Evolutionary conservation across 2,329 filamentous ascomycete genomes (phyloP).

Genomic region (Trichophyton rubrum): DNA sequence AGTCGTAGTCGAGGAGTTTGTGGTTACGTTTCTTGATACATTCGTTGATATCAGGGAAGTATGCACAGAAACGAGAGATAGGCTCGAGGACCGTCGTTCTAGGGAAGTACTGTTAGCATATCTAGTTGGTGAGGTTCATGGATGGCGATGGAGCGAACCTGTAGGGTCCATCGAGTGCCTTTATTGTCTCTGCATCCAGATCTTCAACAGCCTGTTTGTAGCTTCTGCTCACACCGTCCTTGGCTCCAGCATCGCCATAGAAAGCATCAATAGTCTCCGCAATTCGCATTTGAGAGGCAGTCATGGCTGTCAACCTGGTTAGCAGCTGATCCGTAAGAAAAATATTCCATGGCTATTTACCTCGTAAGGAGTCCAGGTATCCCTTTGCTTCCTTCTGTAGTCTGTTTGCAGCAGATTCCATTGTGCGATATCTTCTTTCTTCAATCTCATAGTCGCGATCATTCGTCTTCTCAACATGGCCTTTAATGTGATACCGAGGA

Average conservation of each 20-base stretch:
- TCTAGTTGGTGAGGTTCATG: not conserved
- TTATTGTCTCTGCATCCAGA: slow-evolving; percentile 94
- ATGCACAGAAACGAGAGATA: slow-evolving; percentile 90
- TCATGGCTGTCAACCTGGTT: slow-evolving; percentile 59
- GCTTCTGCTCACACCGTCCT: slow-evolving; percentile 86
- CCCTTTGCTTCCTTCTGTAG: slow-evolving; percentile 97
- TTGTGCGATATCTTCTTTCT: slow-evolving; percentile 88
- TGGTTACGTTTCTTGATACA: slow-evolving; percentile 98
- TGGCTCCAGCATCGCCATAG: slow-evolving; percentile 90
- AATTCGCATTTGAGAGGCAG: slow-evolving; percentile 97
- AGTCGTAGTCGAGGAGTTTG: slow-evolving; percentile 97
- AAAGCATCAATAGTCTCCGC: slow-evolving; percentile 99
- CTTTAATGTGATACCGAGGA: slow-evolving; percentile 29
- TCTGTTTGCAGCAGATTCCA: slow-evolving; percentile 85
- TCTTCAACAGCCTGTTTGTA: slow-evolving; percentile 99
- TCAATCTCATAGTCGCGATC: slow-evolving; percentile 98
- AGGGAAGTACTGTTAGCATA: slow-evolving; percentile 6
- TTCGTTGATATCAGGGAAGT: slow-evolving; percentile 98
- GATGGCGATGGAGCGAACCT: slow-evolving; percentile 37
- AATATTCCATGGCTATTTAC: slow-evolving; percentile 34
- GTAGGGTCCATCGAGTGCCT: slow-evolving; percentile 92
- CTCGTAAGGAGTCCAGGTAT: slow-evolving; percentile 88
- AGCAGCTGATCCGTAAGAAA: not conserved
- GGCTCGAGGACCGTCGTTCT: slow-evolving; percentile 89
- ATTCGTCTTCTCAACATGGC: slow-evolving; percentile 96